Evolutionary conservation across 2,329 filamentous ascomycete species (phyloP).

Genomic region (Endoconidiophora polonica): DNA sequence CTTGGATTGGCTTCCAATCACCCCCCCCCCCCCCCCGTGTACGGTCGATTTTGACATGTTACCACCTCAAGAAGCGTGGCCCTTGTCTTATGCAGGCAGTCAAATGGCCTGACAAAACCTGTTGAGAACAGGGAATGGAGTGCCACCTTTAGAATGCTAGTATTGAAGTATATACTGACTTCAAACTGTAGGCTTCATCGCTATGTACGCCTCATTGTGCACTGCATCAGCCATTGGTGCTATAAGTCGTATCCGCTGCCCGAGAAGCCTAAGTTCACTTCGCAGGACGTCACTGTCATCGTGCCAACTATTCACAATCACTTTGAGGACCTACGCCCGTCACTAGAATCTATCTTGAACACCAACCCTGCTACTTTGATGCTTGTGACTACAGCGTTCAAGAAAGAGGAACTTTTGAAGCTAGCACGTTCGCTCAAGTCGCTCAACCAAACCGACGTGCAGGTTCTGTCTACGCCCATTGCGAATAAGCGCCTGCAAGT

Average conservation of each 20-base stretch:
- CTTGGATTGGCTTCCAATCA: neutral
- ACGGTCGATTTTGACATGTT: no score
- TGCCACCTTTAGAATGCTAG: neutral
- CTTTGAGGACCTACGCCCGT: slow-evolving; percentile 68
- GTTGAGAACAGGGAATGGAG: neutral
- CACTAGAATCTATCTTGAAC: slow-evolving; percentile 59
- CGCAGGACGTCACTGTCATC: slow-evolving; percentile 80
- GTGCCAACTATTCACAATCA: slow-evolving; percentile 82
- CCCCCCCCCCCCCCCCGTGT: no score
- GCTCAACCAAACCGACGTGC: slow-evolving; percentile 43
- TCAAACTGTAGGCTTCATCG: slow-evolving; percentile 53
- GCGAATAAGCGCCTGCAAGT: slow-evolving; percentile 94
- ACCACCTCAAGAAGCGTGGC: neutral
- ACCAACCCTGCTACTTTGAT: slow-evolving; percentile 58
- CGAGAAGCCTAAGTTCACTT: slow-evolving; percentile 60
- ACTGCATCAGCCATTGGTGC: slow-evolving; percentile 69
- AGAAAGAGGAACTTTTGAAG: slow-evolving; percentile 48
- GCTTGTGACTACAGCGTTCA: slow-evolving; percentile 73
- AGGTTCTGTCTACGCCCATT: slow-evolving; percentile 61
- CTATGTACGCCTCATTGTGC: slow-evolving; percentile 71
- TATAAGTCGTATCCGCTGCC: slow-evolving; percentile 77
- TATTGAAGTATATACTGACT: neutral
- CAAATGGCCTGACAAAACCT: neutral
- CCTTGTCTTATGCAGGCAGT: slow-evolving; percentile 13
- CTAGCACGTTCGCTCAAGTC: slow-evolving; percentile 38